Base-by-base conservation (phyloP, 148 eudicot genomes). In the Chenopodium berlandieri region DNA sequence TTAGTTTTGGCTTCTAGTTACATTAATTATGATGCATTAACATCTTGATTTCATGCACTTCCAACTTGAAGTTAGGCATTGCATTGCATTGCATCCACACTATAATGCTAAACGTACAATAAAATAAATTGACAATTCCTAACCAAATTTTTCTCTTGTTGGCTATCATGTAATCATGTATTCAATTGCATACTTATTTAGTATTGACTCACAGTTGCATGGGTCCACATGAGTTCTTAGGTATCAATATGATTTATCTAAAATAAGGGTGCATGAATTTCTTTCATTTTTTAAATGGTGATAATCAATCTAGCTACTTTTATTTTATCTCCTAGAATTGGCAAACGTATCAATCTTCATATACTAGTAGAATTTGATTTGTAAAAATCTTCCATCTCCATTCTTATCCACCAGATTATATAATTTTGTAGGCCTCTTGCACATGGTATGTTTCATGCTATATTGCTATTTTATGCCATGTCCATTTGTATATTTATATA, bases 381-480 rank as follows among this genome's bases (percentile, higher is more conserved):
- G 58, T 37, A 7, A n/a, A n/a, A 11, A 48, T 78, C 20, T 27
- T 65, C 54, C 47, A 19, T 79, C 31, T 73, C 27, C 64, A 67
- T 78, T 78, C 72, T 73, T 34, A 83, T 78, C 78, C 81, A 82
- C 73, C 62, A 34, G 54, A 65, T 72, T n/a, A 56, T 63, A 31
- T 50, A 50, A 2, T 10, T 50, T 70, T 68, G 71, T 56, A 37
- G 84, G 65, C 70, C 79, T 46, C 54, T 9, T 50, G 71, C 85
- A 83, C 82, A 9, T 83, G 85, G 31, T 78, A 5, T 83, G 85
- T 83, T 79, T 78, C 46, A 40, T 73, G 44, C n/a, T 63, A 46
- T 62, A 50, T 11, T 50, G 54, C 12, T 50, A 17, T 56, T 78
- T 78, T 37, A 52, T 82, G 69, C 76, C n/a, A 32, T 76, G 78